These are phyloP conservation scores for Saturnispora galanensis DNA, from an alignment of 805 yeast species.

Conservation along the genomic window DNA sequence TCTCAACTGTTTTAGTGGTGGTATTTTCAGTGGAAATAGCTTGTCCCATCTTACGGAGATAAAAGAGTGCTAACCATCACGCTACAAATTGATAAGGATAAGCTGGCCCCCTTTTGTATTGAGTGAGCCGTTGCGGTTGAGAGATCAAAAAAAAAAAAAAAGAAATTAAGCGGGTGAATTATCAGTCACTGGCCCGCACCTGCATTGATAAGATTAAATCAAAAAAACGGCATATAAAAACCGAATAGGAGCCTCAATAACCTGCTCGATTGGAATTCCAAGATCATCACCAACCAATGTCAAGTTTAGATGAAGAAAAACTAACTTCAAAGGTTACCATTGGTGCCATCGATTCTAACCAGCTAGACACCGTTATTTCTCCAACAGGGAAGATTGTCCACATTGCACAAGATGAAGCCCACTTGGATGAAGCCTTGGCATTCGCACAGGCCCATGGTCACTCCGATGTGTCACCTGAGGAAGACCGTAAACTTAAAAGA, in stretches of 20 bases:
- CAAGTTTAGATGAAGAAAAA: conserved; percentile 5
- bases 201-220: no score
- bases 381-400: conserved; percentile 11
- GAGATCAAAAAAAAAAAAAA: neutral
- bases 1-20: conserved; percentile 12
- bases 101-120: no score
- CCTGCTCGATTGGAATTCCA: no score
- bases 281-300: neutral
- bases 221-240: no score
- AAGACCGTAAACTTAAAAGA: conserved; percentile 15
- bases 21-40: conserved; percentile 17
- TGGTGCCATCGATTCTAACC: conserved; percentile 5
- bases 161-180: no score
- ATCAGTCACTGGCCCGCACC: no score
- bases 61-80: neutral
- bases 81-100: no score
- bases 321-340: neutral
- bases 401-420: conserved; percentile 11
- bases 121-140: no score
- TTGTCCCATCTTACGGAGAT: conserved; percentile 15
- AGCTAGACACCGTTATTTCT: conserved; percentile 10
- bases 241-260: no score
- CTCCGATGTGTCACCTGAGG: conserved; percentile 3
- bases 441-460: conserved; percentile 11
- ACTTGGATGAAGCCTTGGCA: conserved; percentile 10